Percentiles rank a stretch among this genome's conserved stretches.
phyloP scores from a whole-genome alignment of 768 basidiomycete species.

The Pisolithus sp. region DNA sequence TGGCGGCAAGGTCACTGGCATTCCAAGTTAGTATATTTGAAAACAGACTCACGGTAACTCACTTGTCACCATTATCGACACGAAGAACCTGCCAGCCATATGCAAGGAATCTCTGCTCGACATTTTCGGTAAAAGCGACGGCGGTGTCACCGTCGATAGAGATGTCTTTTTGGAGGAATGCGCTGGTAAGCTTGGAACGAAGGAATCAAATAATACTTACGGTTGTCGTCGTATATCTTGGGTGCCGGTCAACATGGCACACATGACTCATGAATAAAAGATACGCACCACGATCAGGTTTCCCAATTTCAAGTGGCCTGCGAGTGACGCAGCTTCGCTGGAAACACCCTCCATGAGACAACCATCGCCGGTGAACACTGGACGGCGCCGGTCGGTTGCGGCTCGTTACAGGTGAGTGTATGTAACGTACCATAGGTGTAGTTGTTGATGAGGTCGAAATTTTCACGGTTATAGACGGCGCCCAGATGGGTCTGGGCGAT shows the following conservation, averaged over 20 bases:
- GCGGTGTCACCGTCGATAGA: constrained; percentile 94
- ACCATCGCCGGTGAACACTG: constrained; percentile 90
- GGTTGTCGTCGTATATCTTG: constrained; percentile 93
- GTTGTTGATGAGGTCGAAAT: constrained; percentile 77
- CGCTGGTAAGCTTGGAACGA: constrained; percentile 3
- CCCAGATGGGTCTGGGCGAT: constrained; percentile 89
- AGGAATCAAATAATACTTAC: constrained; percentile 37
- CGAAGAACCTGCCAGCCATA: constrained; percentile 94
- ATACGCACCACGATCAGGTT: constrained; percentile 82
- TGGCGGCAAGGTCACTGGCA: constrained; percentile 64
- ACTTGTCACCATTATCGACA: constrained; percentile 78
- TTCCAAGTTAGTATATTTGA: constrained; percentile 6
- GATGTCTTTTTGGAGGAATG: constrained; percentile 53
- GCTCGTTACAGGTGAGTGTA: not conserved
- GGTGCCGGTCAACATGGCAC: constrained; percentile 12
- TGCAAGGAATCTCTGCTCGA: constrained; percentile 77
- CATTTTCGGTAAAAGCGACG: constrained; percentile 91
- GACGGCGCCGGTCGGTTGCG: constrained; percentile 3
- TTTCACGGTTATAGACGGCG: constrained; percentile 85
- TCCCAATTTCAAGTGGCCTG: constrained; percentile 89
- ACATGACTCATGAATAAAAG: constrained; percentile 8
- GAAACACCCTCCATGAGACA: constrained; percentile 97
- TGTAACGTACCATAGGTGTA: constrained; percentile 71
- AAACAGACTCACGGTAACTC: constrained; percentile 11
- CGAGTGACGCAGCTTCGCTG: constrained; percentile 86